Base-by-base conservation (phyloP, 177 flowering plant species). In the Vitis hybrid region DNA sequence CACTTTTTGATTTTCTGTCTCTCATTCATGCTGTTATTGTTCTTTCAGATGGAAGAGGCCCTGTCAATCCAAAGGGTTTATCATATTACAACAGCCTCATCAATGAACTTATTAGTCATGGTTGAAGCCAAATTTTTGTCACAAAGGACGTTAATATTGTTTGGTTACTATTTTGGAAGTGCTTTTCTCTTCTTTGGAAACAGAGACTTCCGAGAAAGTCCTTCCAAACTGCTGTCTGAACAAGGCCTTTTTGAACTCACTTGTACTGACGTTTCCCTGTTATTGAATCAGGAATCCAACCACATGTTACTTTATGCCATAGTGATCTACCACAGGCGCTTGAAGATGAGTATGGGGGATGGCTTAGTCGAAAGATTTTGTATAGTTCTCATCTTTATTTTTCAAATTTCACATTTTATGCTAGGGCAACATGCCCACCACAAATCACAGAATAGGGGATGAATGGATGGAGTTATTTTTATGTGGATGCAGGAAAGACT, bases 341-440 rank as follows among this genome's bases (percentile, higher is more conserved):
- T 8, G 86, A 86, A 80, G 88, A 86, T 64, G 87, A 82, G 64
- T 86, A 86, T 67, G 81, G 68, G 30, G 90, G 86, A 75, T 82
- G 81, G 85, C 71, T 86, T 18, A 78, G 77, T 67, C 65, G 48
- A 27, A 81, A 79, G 60, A 80, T 83, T 60, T 79, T 86, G 88
- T 83, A 82, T 27, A 64, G 11, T 10, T 58, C 56, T 27, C 12
- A 14, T 40, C 46, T 6, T 7, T 40, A 7, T 40, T 6, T 40
- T 5, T 40, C 46, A 6, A 40, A 21, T 35, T n/a, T 40, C 46
- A 40, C 7, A 40, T 40, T 12, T 13, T 65, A 3, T 27, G 17
- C 60, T 35, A 15, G 11, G 9, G 32, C 11, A 49, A 24, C 27
- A 35, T 52, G 60, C 54, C 52, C 19, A 11, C 19, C 48, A 30